Evolutionary conservation across 176 grass and related monocot genomes (phyloP), one percentile per base, ranked within the genome.

Genomic region (Zizania latifolia): DNA sequence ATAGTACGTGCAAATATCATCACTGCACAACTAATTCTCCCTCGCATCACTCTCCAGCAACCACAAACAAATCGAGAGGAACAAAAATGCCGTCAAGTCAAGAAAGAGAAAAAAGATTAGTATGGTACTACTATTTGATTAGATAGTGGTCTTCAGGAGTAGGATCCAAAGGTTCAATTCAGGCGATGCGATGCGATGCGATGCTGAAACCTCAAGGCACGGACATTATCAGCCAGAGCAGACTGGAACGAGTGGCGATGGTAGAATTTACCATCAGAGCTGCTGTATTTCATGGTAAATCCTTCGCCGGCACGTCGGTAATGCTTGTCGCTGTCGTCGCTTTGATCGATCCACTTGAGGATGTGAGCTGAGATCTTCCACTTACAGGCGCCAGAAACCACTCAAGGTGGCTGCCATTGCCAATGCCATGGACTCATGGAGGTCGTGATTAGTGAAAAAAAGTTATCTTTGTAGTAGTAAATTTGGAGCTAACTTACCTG

Each of bases 301-400:
- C n/a, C 70, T 76, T 86, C 0, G 70, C 31, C 71, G 28, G 65
- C 84, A 76, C 64, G 78, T 17, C 78, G 64, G 44, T 45, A 81
- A 77, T 82, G 78, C 55, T 9, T 36, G 84, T 77, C 78, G 2
- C 71, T 27, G 8, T 86, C 75, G 6, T 40, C 8, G 3, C 21
- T 81, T 68, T 32, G 45, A 39, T 48, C 62, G 45, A 39, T 48
- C 62, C 84, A 80, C 51, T 75, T 26, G 60, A 69, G 30, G 30
- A 33, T 54, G 13, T 10, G 30, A 33, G 2, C 4, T 1, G 69
- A 28, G 63, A 71, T 81, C 36, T 76, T 44, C 72, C 65, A 77
- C 72, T 71, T 34, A 21, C 48, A 22, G 17, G 48, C 27, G 34
- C 10, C 61, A 46, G 8, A 39, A 46, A 28, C 74, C 69, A 56